Conservation (phyloP, 2,329 filamentous ascomycete genomes). For the Colletotrichum sp. region DNA sequence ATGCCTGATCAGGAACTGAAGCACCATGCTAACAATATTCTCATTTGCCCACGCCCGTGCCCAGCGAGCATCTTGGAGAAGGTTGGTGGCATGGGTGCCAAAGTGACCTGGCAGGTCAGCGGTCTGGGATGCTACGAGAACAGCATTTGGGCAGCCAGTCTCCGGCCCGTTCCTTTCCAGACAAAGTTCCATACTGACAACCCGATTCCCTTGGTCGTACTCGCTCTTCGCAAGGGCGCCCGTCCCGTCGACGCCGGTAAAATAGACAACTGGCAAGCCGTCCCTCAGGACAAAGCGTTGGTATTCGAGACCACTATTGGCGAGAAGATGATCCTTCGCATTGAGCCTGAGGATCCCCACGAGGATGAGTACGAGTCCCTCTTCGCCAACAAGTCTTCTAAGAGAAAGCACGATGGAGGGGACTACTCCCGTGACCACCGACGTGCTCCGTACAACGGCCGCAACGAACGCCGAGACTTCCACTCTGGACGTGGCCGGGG, state of each 20-base stretch:
- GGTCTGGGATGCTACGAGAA: conserved; percentile 78
- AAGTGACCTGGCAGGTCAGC: conserved; percentile 83
- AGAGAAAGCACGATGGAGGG: conserved; percentile 59
- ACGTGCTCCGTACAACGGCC: conserved; percentile 35
- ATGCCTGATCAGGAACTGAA: conserved; percentile 75
- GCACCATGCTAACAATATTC: conserved; percentile 85
- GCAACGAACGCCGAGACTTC: conserved; percentile 45
- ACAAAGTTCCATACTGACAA: conserved; percentile 81
- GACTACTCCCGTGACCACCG: conserved; percentile 29
- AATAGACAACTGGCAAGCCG: conserved; percentile 84
- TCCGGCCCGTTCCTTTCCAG: conserved; percentile 73
- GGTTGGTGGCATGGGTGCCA: conserved; percentile 85
- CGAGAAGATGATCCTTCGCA: conserved; percentile 82
- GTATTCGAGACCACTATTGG: conserved; percentile 84
- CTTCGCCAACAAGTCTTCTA: conserved; percentile 64
- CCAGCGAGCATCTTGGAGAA: conserved; percentile 76
- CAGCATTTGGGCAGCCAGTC: conserved; percentile 84
- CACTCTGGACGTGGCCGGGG: conserved; percentile 46
- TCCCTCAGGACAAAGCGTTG: conserved; percentile 72
- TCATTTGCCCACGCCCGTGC: conserved; percentile 83
- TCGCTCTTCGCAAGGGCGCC: conserved; percentile 78
- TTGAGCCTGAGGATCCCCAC: conserved; percentile 72
- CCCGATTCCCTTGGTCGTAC: conserved; percentile 76
- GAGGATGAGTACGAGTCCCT: conserved; percentile 70
- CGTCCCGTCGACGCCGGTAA: conserved; percentile 80